A percentile compares a stretch with the other conserved stretches of the same genome.
phyloP scores from a whole-genome alignment of 768 basidiomycete species.

The Hygrocybe punicea region DNA sequence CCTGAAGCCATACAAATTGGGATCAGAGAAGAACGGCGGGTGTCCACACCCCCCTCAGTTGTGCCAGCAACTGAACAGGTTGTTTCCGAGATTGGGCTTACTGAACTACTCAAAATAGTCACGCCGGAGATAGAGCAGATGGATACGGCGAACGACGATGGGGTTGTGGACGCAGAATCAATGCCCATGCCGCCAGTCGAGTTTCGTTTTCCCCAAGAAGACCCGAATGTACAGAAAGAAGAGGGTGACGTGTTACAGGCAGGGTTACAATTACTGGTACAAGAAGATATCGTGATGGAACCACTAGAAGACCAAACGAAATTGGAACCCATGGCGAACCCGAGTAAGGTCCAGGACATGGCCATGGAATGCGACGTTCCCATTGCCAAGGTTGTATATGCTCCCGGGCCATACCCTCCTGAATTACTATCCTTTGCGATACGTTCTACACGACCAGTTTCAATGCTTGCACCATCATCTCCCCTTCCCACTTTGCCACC shows the following conservation, averaged over 20 bases:
- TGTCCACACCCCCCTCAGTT: no score
- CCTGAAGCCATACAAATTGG: background rate
- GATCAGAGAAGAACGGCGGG: background rate
- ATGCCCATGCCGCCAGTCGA: no score
- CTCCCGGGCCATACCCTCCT: background rate
- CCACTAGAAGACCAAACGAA: background rate
- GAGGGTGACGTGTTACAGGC: background rate
- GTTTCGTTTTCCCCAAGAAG: no score
- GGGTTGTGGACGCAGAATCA: no score
- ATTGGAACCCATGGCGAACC: background rate
- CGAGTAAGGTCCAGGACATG: background rate
- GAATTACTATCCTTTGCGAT: background rate
- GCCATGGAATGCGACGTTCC: background rate
- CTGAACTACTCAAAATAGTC: no score
- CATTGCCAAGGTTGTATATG: background rate
- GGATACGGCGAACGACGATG: no score
- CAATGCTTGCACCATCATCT: slow-evolving; percentile 37
- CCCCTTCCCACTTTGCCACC: slow-evolving; percentile 29
- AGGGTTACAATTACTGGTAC: background rate
- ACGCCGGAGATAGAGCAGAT: no score
- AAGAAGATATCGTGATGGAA: background rate
- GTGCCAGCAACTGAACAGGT: background rate
- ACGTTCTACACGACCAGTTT: slow-evolving; percentile 1
- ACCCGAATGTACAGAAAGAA: no score
- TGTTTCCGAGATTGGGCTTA: background rate